phyloP scores from a whole-genome alignment of 371 early-diverging fungal species.

The Mucor racemosus region DNA sequence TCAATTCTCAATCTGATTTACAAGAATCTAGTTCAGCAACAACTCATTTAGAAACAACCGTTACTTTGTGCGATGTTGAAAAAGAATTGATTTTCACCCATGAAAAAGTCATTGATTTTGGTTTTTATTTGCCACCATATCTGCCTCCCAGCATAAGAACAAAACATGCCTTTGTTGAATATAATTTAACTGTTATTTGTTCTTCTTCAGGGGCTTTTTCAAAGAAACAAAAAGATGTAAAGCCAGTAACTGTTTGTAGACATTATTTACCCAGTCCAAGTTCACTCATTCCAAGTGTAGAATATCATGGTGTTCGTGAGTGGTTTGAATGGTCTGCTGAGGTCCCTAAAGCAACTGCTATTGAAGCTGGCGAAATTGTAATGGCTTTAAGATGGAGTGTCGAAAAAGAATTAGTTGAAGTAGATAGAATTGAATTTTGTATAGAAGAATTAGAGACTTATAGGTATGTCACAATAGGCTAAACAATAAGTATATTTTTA shows the following conservation, averaged over 20 bases:
- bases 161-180: constrained; percentile 44
- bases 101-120: constrained; percentile 42
- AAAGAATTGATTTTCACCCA: constrained; percentile 48
- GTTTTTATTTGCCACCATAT: constrained; percentile 42
- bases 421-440: constrained; percentile 35
- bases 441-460: constrained; percentile 45
- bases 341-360: constrained; percentile 45
- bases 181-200: constrained; percentile 39
- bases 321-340: constrained; percentile 54
- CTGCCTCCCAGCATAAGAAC: constrained; percentile 41
- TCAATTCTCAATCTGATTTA: constrained; percentile 6
- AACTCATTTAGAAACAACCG: constrained; percentile 30
- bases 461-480: constrained; percentile 20
- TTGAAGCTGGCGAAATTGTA: constrained; percentile 46
- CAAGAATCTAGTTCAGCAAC: constrained; percentile 17
- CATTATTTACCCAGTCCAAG: constrained; percentile 49
- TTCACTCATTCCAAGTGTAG: constrained; percentile 45
- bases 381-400: constrained; percentile 48
- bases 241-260: constrained; percentile 34
- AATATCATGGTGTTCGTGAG: constrained; percentile 33
- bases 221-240: constrained; percentile 24
- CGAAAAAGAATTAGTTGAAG: constrained; percentile 48
- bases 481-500: not conserved
- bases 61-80: constrained; percentile 46
- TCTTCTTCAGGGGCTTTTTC: constrained; percentile 27